Evolutionary conservation across 441 rosid genomes (phyloP).

Genomic region (Raphanus hybrid): DNA sequence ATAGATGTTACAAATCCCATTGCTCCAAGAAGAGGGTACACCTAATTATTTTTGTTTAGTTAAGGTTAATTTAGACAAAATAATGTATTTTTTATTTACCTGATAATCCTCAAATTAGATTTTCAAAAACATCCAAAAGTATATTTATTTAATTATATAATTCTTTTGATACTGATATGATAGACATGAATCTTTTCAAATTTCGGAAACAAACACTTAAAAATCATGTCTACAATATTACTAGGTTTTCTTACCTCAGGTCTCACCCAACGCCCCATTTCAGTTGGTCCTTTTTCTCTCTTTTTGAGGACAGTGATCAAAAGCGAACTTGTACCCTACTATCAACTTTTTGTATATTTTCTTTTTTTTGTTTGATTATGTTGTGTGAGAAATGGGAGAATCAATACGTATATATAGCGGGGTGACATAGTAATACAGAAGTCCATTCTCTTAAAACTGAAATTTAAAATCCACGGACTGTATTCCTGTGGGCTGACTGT

Average conservation of each 20-base stretch:
- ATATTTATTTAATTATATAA: not conserved
- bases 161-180: not conserved
- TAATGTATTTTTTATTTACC: not conserved
- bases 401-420: constrained; percentile 28
- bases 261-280: constrained; percentile 77
- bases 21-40: constrained; percentile 63
- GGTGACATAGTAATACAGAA: constrained; percentile 12
- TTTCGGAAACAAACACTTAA: not conserved
- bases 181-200: not conserved
- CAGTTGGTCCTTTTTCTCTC: constrained; percentile 7
- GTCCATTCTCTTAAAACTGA: constrained; percentile 22
- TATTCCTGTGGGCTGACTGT: constrained; percentile 31
- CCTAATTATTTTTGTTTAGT: constrained; percentile 29
- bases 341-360: not conserved
- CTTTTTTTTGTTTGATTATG: not conserved
- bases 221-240: not conserved
- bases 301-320: not conserved
- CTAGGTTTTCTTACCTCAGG: constrained; percentile 60
- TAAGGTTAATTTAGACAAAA: not conserved
- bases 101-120: not conserved
- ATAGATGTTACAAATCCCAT: constrained; percentile 62
- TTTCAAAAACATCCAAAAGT: not conserved
- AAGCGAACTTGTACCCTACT: not conserved
- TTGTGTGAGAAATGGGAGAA: constrained; percentile 10
- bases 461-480: constrained; percentile 15